Evolutionary conservation across 176 grass and related monocot species (phyloP).

Genomic region (Triticum monococcum): DNA sequence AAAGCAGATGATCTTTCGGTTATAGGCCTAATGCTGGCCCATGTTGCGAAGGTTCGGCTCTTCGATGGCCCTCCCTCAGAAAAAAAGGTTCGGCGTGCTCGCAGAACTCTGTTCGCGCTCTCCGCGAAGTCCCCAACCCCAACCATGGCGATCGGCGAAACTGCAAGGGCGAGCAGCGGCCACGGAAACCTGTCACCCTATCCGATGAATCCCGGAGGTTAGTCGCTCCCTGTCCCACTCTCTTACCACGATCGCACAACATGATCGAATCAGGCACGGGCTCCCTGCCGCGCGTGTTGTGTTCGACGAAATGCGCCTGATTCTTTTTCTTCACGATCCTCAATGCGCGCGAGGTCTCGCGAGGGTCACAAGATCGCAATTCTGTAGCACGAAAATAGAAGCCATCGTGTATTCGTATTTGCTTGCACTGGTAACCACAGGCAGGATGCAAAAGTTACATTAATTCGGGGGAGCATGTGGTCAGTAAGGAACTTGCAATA

Average conservation of each 20-base stretch:
- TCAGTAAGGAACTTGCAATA: no score
- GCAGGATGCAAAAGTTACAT: no score
- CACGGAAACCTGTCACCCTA: not conserved
- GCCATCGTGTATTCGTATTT: no score
- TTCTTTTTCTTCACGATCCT: not conserved
- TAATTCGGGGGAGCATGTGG: no score
- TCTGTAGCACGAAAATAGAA: no score
- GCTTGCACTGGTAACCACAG: no score
- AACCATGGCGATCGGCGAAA: slow-evolving; percentile 6
- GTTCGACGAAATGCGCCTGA: slow-evolving; percentile 28
- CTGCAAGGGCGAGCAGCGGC: not conserved
- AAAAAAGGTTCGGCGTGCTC: not conserved
- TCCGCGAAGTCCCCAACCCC: not conserved
- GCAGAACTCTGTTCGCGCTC: not conserved
- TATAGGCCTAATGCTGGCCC: not conserved
- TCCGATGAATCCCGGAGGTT: not conserved
- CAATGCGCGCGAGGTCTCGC: no score
- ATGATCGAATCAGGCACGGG: not conserved
- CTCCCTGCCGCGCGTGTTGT: not conserved
- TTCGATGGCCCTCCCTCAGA: not conserved
- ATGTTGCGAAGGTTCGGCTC: not conserved
- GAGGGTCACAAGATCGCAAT: no score
- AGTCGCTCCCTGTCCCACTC: not conserved
- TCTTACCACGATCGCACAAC: not conserved
- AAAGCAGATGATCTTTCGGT: no score